Conservation (phyloP, 2,329 filamentous ascomycete genomes). For the Domatiomyces globalis region DNA sequence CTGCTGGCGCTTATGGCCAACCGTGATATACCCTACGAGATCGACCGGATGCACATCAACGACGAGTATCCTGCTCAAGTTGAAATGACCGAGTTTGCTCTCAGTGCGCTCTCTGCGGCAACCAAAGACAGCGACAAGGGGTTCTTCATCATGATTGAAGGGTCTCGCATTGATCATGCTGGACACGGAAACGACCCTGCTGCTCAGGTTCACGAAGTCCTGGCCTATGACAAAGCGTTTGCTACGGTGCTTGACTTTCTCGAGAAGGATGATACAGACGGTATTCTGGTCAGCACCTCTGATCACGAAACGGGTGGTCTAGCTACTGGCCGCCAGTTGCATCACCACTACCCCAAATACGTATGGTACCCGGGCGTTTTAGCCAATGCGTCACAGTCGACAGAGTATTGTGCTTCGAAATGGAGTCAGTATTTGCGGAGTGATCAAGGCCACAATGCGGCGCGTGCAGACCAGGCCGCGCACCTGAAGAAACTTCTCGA, state of each 20-base stretch:
- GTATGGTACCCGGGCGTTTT: slow-evolving; percentile 73
- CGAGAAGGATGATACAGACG: slow-evolving; percentile 52
- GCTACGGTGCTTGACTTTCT: slow-evolving; percentile 73
- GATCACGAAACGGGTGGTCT: slow-evolving; percentile 95
- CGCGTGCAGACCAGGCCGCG: slow-evolving; percentile 10
- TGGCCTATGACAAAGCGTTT: slow-evolving; percentile 89
- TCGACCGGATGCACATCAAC: slow-evolving; percentile 68
- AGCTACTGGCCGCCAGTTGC: slow-evolving; percentile 58
- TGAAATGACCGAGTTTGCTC: slow-evolving; percentile 77
- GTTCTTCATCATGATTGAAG: slow-evolving; percentile 98
- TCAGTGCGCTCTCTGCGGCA: slow-evolving; percentile 64
- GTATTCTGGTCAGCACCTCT: slow-evolving; percentile 71
- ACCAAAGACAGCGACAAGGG: slow-evolving; percentile 75
- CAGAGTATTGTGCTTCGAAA: slow-evolving; percentile 53
- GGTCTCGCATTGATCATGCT: slow-evolving; percentile 88
- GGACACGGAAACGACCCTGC: slow-evolving; percentile 75
- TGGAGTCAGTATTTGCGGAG: slow-evolving; percentile 46
- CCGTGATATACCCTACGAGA: slow-evolving; percentile 78
- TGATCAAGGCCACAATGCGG: slow-evolving; percentile 4
- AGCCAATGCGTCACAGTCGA: slow-evolving; percentile 61
- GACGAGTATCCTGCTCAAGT: slow-evolving; percentile 75
- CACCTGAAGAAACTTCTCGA: slow-evolving; percentile 42
- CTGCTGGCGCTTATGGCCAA: slow-evolving; percentile 73
- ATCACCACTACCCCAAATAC: slow-evolving; percentile 51
- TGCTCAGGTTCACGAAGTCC: slow-evolving; percentile 75